These are phyloP conservation scores for Chaetothyriales sp. DNA, from an alignment of 2,329 filamentous ascomycete genomes.

Conservation along the genomic window DNA sequence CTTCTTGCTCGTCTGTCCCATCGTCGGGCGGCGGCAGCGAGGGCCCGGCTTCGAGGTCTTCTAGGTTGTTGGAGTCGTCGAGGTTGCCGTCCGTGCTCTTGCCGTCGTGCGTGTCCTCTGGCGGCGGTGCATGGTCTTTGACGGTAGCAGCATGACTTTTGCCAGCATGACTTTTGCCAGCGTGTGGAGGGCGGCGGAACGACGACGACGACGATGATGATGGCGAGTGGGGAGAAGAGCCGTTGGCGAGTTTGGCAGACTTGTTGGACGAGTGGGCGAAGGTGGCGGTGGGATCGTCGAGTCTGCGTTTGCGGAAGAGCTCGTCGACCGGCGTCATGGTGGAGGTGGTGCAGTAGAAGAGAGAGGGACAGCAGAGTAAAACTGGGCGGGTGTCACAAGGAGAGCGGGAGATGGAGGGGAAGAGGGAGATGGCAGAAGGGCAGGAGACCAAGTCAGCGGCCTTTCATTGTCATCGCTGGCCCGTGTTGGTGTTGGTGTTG, in stretches of 20 bases:
- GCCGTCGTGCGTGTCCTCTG: constrained; percentile 19
- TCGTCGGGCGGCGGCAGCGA: constrained; percentile 43
- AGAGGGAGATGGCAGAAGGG: too few species aligned
- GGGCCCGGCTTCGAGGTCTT: constrained; percentile 37
- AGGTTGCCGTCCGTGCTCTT: constrained; percentile 21
- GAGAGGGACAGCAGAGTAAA: too few species aligned
- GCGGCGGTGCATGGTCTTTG: constrained; percentile 4
- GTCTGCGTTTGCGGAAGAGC: constrained; percentile 18
- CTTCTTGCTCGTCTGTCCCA: constrained; percentile 40
- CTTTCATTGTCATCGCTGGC: too few species aligned
- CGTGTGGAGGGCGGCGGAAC: constrained; percentile 2
- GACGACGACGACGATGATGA: constrained; percentile 4
- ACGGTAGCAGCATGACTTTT: constrained; percentile 13
- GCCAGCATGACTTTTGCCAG: constrained; percentile 6
- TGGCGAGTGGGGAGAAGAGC: constrained; percentile 11
- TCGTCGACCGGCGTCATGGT: constrained; percentile 15
- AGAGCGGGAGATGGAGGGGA: neutral
- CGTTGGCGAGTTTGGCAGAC: constrained; percentile 14
- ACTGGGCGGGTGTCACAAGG: too few species aligned
- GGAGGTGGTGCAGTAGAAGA: neutral
- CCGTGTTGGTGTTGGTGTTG: too few species aligned
- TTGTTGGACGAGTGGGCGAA: constrained; percentile 16
- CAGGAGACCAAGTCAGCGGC: too few species aligned
- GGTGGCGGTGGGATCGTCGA: constrained; percentile 15
- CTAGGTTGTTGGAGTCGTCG: constrained; percentile 24